Conservation (phyloP, 1,284 basidiomycete genomes). For the Cryptococcus amylolentus region DNA sequence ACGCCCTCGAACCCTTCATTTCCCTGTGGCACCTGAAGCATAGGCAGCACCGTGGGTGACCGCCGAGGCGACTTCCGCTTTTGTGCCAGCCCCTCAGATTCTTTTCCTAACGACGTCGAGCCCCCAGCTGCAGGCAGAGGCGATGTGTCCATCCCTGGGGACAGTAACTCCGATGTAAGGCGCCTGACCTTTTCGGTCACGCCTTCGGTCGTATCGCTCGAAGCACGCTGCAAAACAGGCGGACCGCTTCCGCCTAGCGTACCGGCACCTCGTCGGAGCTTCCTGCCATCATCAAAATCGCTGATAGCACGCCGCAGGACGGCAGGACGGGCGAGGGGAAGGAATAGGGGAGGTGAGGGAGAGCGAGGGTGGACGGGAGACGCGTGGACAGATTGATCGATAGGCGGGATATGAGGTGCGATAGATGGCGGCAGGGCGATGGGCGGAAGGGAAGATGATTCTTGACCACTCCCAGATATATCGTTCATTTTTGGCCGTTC, state of each 20-base stretch:
- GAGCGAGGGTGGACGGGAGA: background rate
- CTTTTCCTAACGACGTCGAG: background rate
- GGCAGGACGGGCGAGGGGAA: slow-evolving; percentile 26
- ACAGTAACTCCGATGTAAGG: too few species aligned
- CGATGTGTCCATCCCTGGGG: too few species aligned
- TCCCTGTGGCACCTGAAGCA: background rate
- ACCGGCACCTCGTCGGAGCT: too few species aligned
- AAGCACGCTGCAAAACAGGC: slow-evolving; percentile 19
- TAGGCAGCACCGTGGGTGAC: slow-evolving; percentile 11
- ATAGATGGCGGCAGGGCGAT: slow-evolving; percentile 22
- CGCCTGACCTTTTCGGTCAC: slow-evolving; percentile 5
- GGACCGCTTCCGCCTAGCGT: slow-evolving; percentile 3
- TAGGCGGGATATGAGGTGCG: background rate
- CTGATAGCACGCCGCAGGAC: slow-evolving; percentile 28
- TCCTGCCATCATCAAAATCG: slow-evolving; percentile 20
- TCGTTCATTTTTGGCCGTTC: background rate
- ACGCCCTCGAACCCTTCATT: background rate
- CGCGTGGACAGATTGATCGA: background rate
- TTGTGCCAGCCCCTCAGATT: background rate
- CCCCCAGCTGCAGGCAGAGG: background rate
- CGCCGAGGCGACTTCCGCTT: slow-evolving; percentile 21
- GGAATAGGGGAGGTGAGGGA: slow-evolving; percentile 19
- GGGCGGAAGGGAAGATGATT: slow-evolving; percentile 9
- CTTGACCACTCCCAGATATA: background rate
- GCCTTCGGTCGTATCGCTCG: slow-evolving; percentile 17